A percentile compares a stretch with the other conserved stretches of the same genome.
These are phyloP conservation scores for Cenococcum geophilum DNA, from an alignment of 495 filamentous ascomycete genomes.

Conservation along the genomic window DNA sequence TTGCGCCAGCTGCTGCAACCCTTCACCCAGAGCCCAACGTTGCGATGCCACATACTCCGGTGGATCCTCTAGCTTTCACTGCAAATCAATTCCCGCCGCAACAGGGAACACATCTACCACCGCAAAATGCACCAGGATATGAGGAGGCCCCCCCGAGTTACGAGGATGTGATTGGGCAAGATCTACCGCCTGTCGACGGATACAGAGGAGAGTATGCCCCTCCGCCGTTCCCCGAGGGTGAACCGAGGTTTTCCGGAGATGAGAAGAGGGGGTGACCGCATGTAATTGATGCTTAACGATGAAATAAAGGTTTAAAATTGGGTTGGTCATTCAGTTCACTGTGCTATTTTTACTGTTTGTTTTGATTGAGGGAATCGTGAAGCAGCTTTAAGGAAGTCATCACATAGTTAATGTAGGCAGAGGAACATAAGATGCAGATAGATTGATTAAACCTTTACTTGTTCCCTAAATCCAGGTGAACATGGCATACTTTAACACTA, in stretches of 20 bases:
- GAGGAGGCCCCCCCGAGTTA: slow-evolving; percentile 43
- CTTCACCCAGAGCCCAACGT: slow-evolving; percentile 32
- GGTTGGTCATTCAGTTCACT: too few species aligned
- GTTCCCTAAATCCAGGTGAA: too few species aligned
- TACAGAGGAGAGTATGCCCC: slow-evolving; percentile 60
- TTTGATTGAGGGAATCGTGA: too few species aligned
- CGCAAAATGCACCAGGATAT: slow-evolving; percentile 23
- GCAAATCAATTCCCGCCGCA: slow-evolving; percentile 16
- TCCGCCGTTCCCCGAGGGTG: slow-evolving; percentile 39
- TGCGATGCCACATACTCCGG: slow-evolving; percentile 28
- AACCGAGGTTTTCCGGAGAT: slow-evolving; percentile 25
- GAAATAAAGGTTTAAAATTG: background rate
- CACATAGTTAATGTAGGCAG: too few species aligned
- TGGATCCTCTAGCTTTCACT: background rate
- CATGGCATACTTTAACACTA: too few species aligned
- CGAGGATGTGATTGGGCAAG: slow-evolving; percentile 76
- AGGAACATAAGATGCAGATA: too few species aligned
- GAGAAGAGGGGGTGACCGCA: slow-evolving; percentile 15
- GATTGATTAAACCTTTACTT: too few species aligned
- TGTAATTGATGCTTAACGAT: background rate
- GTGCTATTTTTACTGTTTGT: too few species aligned
- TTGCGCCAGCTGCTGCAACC: background rate
- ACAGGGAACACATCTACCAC: slow-evolving; percentile 24
- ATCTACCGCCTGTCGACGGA: slow-evolving; percentile 59
- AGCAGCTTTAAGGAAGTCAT: too few species aligned